phyloP scores from a whole-genome alignment of 257 asterid species.

The Perilla frutescens region DNA sequence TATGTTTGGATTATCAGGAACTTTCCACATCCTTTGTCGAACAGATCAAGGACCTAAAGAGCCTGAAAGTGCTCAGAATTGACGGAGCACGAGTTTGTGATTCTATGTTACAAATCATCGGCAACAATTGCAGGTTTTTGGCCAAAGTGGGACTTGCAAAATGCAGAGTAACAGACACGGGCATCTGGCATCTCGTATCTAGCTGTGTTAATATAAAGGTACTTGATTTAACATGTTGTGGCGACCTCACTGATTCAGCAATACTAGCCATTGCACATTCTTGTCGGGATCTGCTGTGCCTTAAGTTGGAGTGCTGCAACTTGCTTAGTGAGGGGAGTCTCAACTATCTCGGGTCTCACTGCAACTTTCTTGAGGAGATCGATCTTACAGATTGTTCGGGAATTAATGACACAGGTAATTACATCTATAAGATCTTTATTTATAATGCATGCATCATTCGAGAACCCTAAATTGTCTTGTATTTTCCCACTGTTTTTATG shows the following conservation, averaged over 20 bases:
- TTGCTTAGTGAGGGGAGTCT: slow-evolving; percentile 62
- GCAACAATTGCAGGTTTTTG: slow-evolving; percentile 53
- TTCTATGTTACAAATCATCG: slow-evolving; percentile 45
- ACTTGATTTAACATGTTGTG: slow-evolving; percentile 72
- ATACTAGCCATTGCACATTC: slow-evolving; percentile 56
- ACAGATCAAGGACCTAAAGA: slow-evolving; percentile 55
- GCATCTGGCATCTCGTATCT: slow-evolving; percentile 57
- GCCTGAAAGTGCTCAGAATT: slow-evolving; percentile 50
- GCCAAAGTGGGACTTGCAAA: slow-evolving; percentile 66
- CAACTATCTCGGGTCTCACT: slow-evolving; percentile 55
- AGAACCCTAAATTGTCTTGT: not conserved
- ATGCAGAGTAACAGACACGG: slow-evolving; percentile 62
- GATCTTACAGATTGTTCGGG: slow-evolving; percentile 85
- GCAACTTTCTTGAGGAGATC: slow-evolving; percentile 63
- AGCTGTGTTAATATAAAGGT: slow-evolving; percentile 53
- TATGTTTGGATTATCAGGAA: slow-evolving; percentile 50
- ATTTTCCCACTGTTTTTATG: not conserved
- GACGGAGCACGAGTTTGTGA: slow-evolving; percentile 61
- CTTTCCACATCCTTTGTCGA: slow-evolving; percentile 40
- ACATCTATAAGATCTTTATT: not conserved
- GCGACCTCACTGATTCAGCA: slow-evolving; percentile 62
- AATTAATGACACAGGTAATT: slow-evolving; percentile 62
- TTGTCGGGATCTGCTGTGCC: slow-evolving; percentile 60
- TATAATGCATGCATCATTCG: not conserved
- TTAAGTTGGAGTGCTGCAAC: slow-evolving; percentile 79